Evolutionary conservation across 331 rosid species (phyloP), one percentile per base, ranked within the genome.

Genomic region (Acacia concinna): DNA sequence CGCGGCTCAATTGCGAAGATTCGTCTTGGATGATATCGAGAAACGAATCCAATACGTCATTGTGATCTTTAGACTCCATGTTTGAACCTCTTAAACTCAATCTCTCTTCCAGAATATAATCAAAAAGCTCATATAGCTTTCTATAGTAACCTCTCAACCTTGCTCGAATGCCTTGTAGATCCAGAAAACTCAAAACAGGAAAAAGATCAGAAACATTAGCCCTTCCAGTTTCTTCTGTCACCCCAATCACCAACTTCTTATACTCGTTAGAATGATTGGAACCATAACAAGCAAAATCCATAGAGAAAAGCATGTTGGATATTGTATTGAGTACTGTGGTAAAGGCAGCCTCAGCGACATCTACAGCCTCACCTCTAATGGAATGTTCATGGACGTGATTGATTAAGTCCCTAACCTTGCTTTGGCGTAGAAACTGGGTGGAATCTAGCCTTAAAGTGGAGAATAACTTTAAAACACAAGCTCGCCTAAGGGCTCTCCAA

Each of bases 381-480:
- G 70, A 47, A 17, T 34, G 37, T 37, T 74, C 65, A 2, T 74
- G 17, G 23, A 83, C 31, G 30, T 27, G 64, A 40, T 70, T 49
- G 8, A 83, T 6, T 4, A 83, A 54, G n/a, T 79, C 79, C 25
- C 38, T 34, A 15, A 79, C 43, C 56, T 75, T 84, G 13, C 57
- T 59, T 4, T 28, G 68, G 7, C 84, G 75, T 7, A 62, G 74
- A 5, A 35, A 0, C 66, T 70, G 81, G 20, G 87, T 75, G 0
- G 73, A 84, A 2, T 76, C 81, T 31, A 79, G 81, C n/a, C 41
- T n/a, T 2, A 41, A 32, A 14, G 76, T 0, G 9, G 84, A 79
- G 76, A 84, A 84, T 0, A 84, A 3, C 13, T 71, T 75, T 9
- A 84, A 41, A 12, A 80, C 84, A 52, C 81, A 79, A 2, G 49